Evolutionary conservation across 257 asterid species (phyloP).

Genomic region (Petrea volubilis): DNA sequence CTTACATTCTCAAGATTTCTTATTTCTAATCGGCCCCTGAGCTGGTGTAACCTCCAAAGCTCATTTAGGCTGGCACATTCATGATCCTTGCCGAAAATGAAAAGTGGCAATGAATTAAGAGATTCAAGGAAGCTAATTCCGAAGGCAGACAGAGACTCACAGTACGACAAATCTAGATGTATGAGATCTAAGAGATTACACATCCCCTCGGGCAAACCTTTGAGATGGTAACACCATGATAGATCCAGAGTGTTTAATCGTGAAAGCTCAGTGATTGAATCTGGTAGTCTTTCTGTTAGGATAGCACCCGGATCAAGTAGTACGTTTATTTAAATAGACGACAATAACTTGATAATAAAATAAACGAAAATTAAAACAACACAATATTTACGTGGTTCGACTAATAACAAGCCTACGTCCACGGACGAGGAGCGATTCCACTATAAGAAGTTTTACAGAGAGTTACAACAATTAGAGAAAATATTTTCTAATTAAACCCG

Average conservation of each 20-base stretch:
- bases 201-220: constrained; percentile 1
- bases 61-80: constrained; percentile 9
- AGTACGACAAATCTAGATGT: background rate
- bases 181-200: background rate
- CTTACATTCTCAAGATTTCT: constrained; percentile 19
- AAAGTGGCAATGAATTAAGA: constrained; percentile 16
- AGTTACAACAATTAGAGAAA: no score
- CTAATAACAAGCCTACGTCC: no score
- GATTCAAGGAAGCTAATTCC: constrained; percentile 2
- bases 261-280: background rate
- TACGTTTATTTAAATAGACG: no score
- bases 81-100: constrained; percentile 14
- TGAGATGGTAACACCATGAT: constrained; percentile 14
- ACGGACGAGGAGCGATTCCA: no score
- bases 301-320: no score
- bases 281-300: constrained; percentile 10
- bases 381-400: no score
- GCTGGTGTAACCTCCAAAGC: background rate
- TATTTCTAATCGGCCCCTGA: constrained; percentile 19
- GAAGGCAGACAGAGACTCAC: background rate
- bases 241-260: constrained; percentile 5
- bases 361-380: no score
- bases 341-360: no score
- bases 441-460: no score
- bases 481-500: no score